Evolutionary conservation across 2,329 filamentous ascomycete species (phyloP), one percentile per base, ranked within the genome.

Genomic region (Aphanocladium album): DNA sequence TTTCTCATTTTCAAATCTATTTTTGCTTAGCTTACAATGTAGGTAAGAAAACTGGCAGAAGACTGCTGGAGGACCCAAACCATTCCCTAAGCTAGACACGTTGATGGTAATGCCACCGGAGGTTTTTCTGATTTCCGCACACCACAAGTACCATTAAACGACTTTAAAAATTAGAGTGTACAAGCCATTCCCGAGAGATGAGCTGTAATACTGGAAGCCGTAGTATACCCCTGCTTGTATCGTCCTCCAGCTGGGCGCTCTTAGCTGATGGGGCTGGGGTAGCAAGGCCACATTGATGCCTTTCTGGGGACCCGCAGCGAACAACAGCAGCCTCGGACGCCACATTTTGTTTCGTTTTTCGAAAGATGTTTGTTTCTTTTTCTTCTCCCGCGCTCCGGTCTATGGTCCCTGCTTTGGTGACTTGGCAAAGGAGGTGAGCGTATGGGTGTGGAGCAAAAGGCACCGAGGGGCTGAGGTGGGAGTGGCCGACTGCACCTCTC

Each of bases 281-380:
- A 4, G 25, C 25, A 14, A 45, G 43, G 25, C 39, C 17, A n/a
- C 56, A 35, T 59, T 25, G 27, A 45, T 55, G 52, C 11, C 23
- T 47, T 11, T 14, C 37, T 39, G 43, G 14, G 19, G 46, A 14
- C 23, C 25, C 23, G 25, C 56, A 52, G 47, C 35, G 39, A 59
- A 59, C 47, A 35, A 33, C 23, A 35, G 8, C n/a, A 58, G 35
- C 46, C 35, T 35, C 47, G 47, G 37, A 50, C 25, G 56, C 56
- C 56, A 46, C 56, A 52, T 52, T 59, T 41, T 52, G 56, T 52
- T 59, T 59, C 27, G n/a, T 27, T 59, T 52, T 52, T 43, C 17
- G 5, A 27, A 21, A 23, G 17, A 50, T 51, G 30, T 9, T n/a
- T 11, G 1, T 59, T 37, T 2, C 5, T 14, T 37, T 12, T 21